phyloP scores from a whole-genome alignment of 768 basidiomycete genomes.

The Hygrophoropsis aurantiaca region DNA sequence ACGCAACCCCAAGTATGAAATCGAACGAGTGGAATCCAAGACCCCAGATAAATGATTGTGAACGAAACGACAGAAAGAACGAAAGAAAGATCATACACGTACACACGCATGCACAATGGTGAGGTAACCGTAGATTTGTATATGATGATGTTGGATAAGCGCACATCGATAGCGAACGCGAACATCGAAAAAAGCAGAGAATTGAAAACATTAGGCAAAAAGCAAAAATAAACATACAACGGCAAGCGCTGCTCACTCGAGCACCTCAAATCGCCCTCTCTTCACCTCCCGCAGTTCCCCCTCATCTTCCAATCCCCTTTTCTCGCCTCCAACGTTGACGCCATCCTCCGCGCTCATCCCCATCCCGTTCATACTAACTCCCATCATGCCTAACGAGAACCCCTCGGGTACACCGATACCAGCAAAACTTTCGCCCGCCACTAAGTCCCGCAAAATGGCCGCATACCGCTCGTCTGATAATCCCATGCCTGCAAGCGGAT shows the following conservation, averaged over 20 bases:
- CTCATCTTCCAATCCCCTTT: slow-evolving; percentile 36
- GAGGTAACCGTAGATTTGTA: too few relatives aligned
- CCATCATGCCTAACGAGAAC: slow-evolving; percentile 16
- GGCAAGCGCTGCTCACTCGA: slow-evolving; percentile 41
- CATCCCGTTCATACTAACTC: slow-evolving; percentile 7
- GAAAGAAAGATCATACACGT: too few relatives aligned
- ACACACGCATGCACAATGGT: too few relatives aligned
- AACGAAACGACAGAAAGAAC: too few relatives aligned
- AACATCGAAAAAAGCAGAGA: not conserved
- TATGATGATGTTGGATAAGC: too few relatives aligned
- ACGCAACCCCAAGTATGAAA: too few relatives aligned
- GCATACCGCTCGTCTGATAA: slow-evolving; percentile 88
- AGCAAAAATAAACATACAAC: not conserved
- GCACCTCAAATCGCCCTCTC: slow-evolving; percentile 58
- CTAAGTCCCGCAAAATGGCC: slow-evolving; percentile 71
- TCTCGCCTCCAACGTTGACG: slow-evolving; percentile 27
- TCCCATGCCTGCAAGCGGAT: slow-evolving; percentile 86
- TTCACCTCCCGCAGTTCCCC: slow-evolving; percentile 48
- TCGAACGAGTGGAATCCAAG: too few relatives aligned
- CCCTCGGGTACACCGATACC: slow-evolving; percentile 36
- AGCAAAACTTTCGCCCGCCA: slow-evolving; percentile 61
- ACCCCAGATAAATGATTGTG: too few relatives aligned
- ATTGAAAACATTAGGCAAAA: not conserved
- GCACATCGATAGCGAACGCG: too few relatives aligned
- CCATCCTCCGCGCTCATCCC: slow-evolving; percentile 22